Evolutionary conservation across 164 flowering plant species (phyloP), one percentile per base, ranked within the genome.

Genomic region (Nymphaea thermarum): DNA sequence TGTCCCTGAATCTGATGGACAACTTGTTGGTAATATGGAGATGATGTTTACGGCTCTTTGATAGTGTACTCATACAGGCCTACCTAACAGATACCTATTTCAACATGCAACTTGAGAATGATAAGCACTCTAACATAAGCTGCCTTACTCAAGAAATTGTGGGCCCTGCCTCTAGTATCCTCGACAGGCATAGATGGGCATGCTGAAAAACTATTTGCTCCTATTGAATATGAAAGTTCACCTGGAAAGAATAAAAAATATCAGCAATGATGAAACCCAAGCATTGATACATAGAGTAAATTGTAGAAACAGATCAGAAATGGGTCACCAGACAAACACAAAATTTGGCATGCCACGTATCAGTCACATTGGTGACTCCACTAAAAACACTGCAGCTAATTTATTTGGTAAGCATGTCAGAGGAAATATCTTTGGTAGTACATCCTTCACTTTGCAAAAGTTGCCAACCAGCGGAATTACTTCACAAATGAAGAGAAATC

Each of bases 141-240:
- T 85, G 55, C 85, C 93, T 73, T 87, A 64, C 83, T 87, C 77
- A 89, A 88, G 77, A 88, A 91, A 83, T 87, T 86, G 73, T 88
- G 91, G 73, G 84, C 85, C 84, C 83, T 83, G 67, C 88, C 97
- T 71, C 83, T 89, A 80, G 75, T 82, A 78, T 88, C 95, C 79
- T 90, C 84, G 72, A 93, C 90, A 84, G 93, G 95, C 96, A 91
- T 84, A 84, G 91, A 84, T 82, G 77, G 77, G 74, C 75, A 64
- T 75, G 74, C 77, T 73, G 65, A 62, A 68, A 69, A 76, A 44
- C 63, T 66, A 71, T 65, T 70, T 70, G 71, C 65, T 62, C 62
- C 66, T 68, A 57, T 67, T 71, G 43, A 10, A 44, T 25, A n/a
- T 45, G 18, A 53, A 68, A 70, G 59, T 44, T 68, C 67, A 63